Evolutionary conservation across 352 stramenopile genomes (phyloP).

Genomic region (Phytophthora aleatoria): DNA sequence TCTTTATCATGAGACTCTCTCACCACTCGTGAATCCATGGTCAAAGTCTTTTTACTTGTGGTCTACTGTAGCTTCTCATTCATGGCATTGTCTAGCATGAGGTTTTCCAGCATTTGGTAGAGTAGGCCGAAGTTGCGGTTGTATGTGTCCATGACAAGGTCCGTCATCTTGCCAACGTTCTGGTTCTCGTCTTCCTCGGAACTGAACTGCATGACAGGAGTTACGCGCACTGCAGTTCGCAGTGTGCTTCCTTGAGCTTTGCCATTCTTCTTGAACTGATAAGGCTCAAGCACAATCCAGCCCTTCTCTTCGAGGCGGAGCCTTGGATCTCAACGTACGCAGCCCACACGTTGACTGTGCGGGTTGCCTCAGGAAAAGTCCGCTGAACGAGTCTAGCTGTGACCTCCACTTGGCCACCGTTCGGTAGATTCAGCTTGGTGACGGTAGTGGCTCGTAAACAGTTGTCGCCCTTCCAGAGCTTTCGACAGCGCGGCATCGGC

Average conservation of each 20-base stretch:
- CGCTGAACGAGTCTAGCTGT: conserved; percentile 20
- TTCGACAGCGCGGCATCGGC: conserved; percentile 4
- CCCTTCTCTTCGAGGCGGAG: conserved; percentile 38
- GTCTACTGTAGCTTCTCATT: not conserved
- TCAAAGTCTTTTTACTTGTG: not conserved
- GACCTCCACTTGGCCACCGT: conserved; percentile 7
- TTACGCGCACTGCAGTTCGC: conserved; percentile 10
- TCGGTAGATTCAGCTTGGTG: not conserved
- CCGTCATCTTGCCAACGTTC: conserved; percentile 17
- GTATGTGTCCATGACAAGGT: conserved; percentile 25
- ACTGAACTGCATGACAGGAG: conserved; percentile 14
- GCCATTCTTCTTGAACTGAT: conserved; percentile 5
- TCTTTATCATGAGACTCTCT: too few species aligned
- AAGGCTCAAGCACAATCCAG: conserved; percentile 14
- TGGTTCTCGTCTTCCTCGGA: conserved; percentile 17
- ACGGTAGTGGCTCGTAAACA: conserved; percentile 18
- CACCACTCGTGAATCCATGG: too few species aligned
- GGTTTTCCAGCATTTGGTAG: conserved; percentile 26
- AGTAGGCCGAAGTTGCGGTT: conserved; percentile 21
- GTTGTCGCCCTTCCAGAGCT: conserved; percentile 10
- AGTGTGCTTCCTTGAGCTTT: not conserved
- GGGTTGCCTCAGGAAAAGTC: conserved; percentile 12
- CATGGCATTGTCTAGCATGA: conserved; percentile 23
- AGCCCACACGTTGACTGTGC: conserved; percentile 25
- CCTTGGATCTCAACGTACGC: conserved; percentile 39